Evolutionary conservation across 306 rosid species (phyloP).

Genomic region (Dalbergia oliveri): DNA sequence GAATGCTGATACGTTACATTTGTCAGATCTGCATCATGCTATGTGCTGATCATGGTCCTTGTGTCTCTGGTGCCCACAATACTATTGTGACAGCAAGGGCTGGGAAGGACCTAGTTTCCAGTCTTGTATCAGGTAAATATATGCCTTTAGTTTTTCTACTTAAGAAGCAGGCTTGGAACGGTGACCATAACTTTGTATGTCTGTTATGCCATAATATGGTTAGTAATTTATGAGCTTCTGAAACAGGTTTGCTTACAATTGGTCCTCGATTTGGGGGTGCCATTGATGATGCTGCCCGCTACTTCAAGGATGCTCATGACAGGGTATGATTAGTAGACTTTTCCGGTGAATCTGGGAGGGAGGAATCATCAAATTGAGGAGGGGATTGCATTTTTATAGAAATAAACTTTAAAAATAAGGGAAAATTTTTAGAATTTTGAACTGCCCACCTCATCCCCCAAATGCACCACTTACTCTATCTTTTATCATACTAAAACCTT

Average conservation of each 20-base stretch:
- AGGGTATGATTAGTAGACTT: slow-evolving; percentile 61
- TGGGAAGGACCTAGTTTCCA: slow-evolving; percentile 96
- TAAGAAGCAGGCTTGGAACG: background rate
- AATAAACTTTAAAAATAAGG: too few species aligned
- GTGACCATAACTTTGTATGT: slow-evolving; percentile 18
- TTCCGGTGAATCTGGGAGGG: slow-evolving; percentile 18
- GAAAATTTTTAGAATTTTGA: slow-evolving; percentile 18
- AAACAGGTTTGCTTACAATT: slow-evolving; percentile 95
- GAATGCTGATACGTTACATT: slow-evolving; percentile 49
- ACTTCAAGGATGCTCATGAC: slow-evolving; percentile 97
- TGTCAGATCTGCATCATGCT: slow-evolving; percentile 93
- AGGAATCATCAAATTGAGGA: background rate
- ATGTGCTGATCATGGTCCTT: slow-evolving; percentile 99
- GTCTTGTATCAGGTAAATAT: slow-evolving; percentile 89
- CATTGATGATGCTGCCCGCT: slow-evolving; percentile 98
- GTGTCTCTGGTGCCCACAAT: slow-evolving; percentile 99
- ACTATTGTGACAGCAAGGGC: slow-evolving; percentile 98
- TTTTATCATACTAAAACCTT: slow-evolving; percentile 15
- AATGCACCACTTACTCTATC: slow-evolving; percentile 7
- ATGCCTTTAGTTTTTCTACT: slow-evolving; percentile 37
- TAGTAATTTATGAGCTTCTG: slow-evolving; percentile 53
- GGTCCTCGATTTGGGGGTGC: slow-evolving; percentile 99
- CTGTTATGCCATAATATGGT: slow-evolving; percentile 32
- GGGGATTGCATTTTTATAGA: too few species aligned
- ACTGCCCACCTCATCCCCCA: background rate